These are phyloP conservation scores for Acer yangbiense DNA, from an alignment of 345 rosid species.

Conservation along the genomic window DNA sequence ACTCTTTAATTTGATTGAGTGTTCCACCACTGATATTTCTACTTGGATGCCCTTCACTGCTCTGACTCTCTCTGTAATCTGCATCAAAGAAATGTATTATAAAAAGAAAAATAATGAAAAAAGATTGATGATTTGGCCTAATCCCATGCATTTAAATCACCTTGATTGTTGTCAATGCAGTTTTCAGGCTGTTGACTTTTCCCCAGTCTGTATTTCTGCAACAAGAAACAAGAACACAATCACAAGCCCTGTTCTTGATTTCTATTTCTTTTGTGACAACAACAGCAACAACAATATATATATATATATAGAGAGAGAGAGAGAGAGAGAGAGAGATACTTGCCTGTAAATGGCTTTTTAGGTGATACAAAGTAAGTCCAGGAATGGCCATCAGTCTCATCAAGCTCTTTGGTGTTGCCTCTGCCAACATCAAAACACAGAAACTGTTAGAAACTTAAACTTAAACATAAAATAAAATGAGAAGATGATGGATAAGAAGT, in stretches of 20 bases:
- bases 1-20: constrained; percentile 56
- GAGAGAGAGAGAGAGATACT: neutral
- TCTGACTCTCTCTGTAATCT: constrained; percentile 52
- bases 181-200: constrained; percentile 58
- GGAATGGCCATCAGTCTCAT: constrained; percentile 83
- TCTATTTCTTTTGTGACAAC: neutral
- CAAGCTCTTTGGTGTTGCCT: constrained; percentile 94
- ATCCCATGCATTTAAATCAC: constrained; percentile 27
- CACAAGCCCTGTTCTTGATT: neutral
- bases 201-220: constrained; percentile 91
- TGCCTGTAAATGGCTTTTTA: constrained; percentile 96
- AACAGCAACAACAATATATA: neutral
- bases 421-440: constrained; percentile 41
- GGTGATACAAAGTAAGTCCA: constrained; percentile 91
- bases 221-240: constrained; percentile 21
- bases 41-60: constrained; percentile 31
- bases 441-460: constrained; percentile 10
- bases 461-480: neutral
- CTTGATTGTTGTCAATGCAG: constrained; percentile 41
- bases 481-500: neutral
- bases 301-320: no score
- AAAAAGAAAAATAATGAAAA: neutral
- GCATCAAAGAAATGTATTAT: constrained; percentile 24
- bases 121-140: neutral
- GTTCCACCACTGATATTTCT: constrained; percentile 37